Conservation (phyloP, 139 green algal genomes). For the Helicosporidium sp. region DNA sequence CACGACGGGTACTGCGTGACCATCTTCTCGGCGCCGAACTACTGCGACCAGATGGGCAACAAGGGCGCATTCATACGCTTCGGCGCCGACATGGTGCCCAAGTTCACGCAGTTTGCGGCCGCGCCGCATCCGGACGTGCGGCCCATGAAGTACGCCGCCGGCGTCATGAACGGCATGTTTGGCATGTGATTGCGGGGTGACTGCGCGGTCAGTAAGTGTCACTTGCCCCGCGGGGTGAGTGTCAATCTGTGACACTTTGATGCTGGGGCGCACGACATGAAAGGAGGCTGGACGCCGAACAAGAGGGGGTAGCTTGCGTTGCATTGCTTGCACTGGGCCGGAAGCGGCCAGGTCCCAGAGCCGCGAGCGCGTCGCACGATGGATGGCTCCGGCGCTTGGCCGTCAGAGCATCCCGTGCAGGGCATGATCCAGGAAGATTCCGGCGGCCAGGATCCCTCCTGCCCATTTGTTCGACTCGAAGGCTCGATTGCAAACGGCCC, state of each 20-base stretch:
- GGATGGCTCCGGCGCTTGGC: too few species aligned
- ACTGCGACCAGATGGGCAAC: slow-evolving; percentile 59
- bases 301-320: too few species aligned
- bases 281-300: too few species aligned
- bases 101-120: slow-evolving; percentile 78
- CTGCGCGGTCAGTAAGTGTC: too few species aligned
- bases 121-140: slow-evolving; percentile 73
- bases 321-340: too few species aligned
- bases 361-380: too few species aligned
- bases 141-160: slow-evolving; percentile 76
- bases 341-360: too few species aligned
- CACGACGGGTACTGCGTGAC: slow-evolving; percentile 77
- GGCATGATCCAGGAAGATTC: slow-evolving; percentile 59
- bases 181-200: slow-evolving; percentile 13
- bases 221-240: too few species aligned
- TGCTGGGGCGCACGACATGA: too few species aligned
- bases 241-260: too few species aligned
- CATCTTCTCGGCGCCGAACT: slow-evolving; percentile 94
- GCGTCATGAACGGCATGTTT: slow-evolving; percentile 18
- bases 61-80: slow-evolving; percentile 84
- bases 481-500: slow-evolving; percentile 58
- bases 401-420: too few species aligned
- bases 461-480: slow-evolving; percentile 80
- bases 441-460: slow-evolving; percentile 52
- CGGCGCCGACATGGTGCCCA: slow-evolving; percentile 68